Evolutionary conservation across 208 protist genomes (phyloP), one percentile per base, ranked within the genome.

Genomic region (Crithidia sp.): DNA sequence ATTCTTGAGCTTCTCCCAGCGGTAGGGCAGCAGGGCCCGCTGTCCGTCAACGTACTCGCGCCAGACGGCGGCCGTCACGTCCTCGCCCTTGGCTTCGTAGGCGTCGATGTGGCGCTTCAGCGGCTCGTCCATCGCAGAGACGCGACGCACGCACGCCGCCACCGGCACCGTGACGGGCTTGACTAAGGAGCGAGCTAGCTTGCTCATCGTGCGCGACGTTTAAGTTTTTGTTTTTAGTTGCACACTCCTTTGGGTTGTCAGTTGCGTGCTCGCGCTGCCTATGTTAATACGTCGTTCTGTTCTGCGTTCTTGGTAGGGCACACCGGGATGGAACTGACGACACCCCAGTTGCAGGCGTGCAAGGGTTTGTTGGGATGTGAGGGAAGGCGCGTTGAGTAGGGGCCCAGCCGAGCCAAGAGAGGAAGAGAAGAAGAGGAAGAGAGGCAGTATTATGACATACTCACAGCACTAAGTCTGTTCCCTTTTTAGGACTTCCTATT

Each of bases 71-170:
- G 76, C 79, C 14, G 81, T 88, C 41, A 92, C 69, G 72, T 95
- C 90, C 64, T 89, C 87, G 28, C 87, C 87, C 19, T 70, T 79
- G 14, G 75, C 82, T 43, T 87, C 79, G 67, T 76, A 80, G 36
- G 78, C 72, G 36, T 86, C 83, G 74, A 94, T 92, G 76, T 94
- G 86, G 17, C 73, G 81, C 75, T 94, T 94, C 63, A 94, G 68
- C 9, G 89, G 86, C 54, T 83, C 89, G 61, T 88, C 66, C 86
- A 94, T 92, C 28, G 47, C 59, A 14, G 82, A 79, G 44, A 94
- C 87, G 37, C 64, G 49, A 37, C 64, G 65, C 40, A 44, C 63
- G 77, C 83, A 86, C 6, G 73, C 75, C 13, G 83, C 74, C 14
- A 91, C 86, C 9, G 87, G 69, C 54, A 81, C 75, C 41, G 71